Base-by-base conservation (phyloP, 2,329 filamentous ascomycete genomes). In the Clonostachys chloroleuca region DNA sequence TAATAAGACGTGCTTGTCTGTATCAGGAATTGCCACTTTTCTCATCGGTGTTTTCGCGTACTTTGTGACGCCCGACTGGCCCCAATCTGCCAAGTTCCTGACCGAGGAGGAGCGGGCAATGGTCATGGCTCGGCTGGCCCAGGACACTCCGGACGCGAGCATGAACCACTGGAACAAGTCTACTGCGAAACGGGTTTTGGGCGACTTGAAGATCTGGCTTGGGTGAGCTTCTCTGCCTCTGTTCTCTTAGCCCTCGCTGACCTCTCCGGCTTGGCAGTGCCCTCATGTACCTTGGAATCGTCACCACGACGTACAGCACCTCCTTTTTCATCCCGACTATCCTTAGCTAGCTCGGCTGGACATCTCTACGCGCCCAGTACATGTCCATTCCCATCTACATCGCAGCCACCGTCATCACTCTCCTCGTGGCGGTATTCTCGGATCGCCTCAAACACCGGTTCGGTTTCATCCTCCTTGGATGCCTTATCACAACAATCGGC, bases 381-480 rank as follows among this genome's bases (percentile, higher is more conserved):
- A 62, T 57, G 17, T 64, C 61, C 13, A 64, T 69, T 34, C 66
- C 66, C 8, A 59, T 69, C 24, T 69, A 66, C 47, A 54, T 64
- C 34, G 57, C 65, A n/a, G 60, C 67, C 2, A 56, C 57, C 6
- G 56, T 56, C 12, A 49, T 56, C 40, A 62, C 60, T 54, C 40
- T 67, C 13, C 42, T 55, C 24, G 56, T 55, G 5, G 66, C 78
- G 1, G 73, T 69, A 54, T 54, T 66, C 7, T 78, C 77, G 2
- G 79, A 83, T 53, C 60, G 67, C 1, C 58, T 74, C 5, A 72
- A 68, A 39, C 73, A 75, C 49, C 74, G 80, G 0, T 82, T 74
- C 50, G 64, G 65, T 12, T 83, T 82, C 63, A 74, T 75, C 35
- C 67, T 83, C 13, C 54, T 63, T 4, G 77, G 77, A 10, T 70